Base-by-base conservation (phyloP, 1,139 yeast species). In the Nakaseomyces glabratus region DNA sequence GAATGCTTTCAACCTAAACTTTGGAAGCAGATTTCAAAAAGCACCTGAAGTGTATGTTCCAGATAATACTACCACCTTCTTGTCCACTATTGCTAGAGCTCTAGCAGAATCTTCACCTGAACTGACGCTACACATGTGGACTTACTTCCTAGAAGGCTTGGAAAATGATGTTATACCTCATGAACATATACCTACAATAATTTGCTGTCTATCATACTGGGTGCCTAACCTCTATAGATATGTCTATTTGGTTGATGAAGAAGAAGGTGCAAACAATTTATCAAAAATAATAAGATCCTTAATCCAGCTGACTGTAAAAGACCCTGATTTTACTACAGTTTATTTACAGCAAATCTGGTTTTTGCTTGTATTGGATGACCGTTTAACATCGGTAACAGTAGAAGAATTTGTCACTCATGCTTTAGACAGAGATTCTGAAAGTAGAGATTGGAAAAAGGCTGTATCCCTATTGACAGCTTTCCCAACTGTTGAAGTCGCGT, bases 401-500 rank as follows among this genome's bases (percentile, higher is more conserved):
- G 86, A 81, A 43, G 94, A 82, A 51, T 73, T 82, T 22, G 71
- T 81, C 11, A 73, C 76, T 1, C 81, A 75, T 48, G 82, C 88
- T 1, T 70, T 80, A 49, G 93, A 81, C 49, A 73, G 76, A 48
- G 80, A 79, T 42, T 76, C 82, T 23, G 82, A 77, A 43, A 80
- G 78, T n/a, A 69, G 74, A 19, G 76, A 73, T 37, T 80, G 86
- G 86, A 63, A 68, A 16, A 70, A 68, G 33, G 69, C 75, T 3
- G 69, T 80, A 5, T 68, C 80, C 0, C 69, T 81, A 17, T 64
- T 85, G 37, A 69, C 81, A 0, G 58, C 72, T n/a, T 61, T 69
- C 21, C 90, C 94, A 2, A 77, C 93, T 1, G 65, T 76, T 17
- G 84, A 79, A 41, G 68, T 82, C 3, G 78, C 86, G 49, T 80